Base-by-base conservation (phyloP, 441 rosid genomes). In the Erodium texanum region DNA sequence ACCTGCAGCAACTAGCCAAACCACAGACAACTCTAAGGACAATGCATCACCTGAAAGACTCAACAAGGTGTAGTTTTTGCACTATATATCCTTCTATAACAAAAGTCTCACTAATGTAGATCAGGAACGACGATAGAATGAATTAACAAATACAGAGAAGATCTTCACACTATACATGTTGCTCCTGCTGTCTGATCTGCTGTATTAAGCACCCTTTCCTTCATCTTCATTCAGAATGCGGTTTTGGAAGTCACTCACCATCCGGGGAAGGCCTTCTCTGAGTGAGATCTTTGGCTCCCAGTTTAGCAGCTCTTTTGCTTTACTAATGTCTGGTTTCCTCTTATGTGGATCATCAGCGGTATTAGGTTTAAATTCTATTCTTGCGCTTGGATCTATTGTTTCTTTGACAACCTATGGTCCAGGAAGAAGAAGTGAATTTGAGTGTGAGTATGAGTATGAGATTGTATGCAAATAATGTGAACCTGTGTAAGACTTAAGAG, bases 321-420 rank as follows among this genome's bases (percentile, higher is more conserved):
- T 91, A 87, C 82, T 78, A 68, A 93, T 91, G 70, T 93, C 97
- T 4, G 97, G 97, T 77, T 93, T 93, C 81, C 99, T 88, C 82
- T 78, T 91, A 73, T 89, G 96, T 4, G 99, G 99, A 79, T 93
- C 97, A 32, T 93, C 99, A 0, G 92, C 95, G 56, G 99, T 93
- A 75, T 93, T 93, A 18, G 93, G 89, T 75, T 22, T 87, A 78
- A 85, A 93, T 71, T 91, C 97, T 79, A 93, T 85, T n/a, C 90
- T 85, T 43, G 99, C 97, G 52, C 95, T 93, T 3, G 99, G 79
- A 78, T 93, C 99, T 43, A 93, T 89, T 29, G 86, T 87, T 69
- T 88, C 93, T 76, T 91, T 91, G 38, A 93, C 97, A 48, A 91
- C 95, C 97, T 93, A 71, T 41, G 52, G 8, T 64, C 54, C 9